Conservation (phyloP, 495 filamentous ascomycete species). For the Aspergillus homomorphus region DNA sequence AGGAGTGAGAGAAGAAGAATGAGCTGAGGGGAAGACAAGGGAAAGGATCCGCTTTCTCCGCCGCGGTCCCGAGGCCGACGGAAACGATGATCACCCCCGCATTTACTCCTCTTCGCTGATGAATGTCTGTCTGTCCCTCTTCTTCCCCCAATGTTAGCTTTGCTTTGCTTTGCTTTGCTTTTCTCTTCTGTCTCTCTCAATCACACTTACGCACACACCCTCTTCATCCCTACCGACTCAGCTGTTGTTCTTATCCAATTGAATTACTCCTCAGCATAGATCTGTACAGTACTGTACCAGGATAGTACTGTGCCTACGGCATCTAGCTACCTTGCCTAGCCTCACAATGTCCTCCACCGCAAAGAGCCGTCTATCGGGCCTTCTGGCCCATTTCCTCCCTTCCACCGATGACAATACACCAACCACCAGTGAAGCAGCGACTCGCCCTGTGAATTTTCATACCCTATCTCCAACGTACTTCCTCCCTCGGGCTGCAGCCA, state of each 20-base stretch:
- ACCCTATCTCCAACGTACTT: slow-evolving; percentile 87
- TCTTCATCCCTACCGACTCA: background rate
- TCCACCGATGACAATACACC: slow-evolving; percentile 20
- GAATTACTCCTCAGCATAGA: background rate
- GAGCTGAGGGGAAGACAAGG: too few species aligned
- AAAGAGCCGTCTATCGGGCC: slow-evolving; percentile 57
- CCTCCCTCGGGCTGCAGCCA: slow-evolving; percentile 78
- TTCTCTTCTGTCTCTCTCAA: background rate
- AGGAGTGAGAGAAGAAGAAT: too few species aligned
- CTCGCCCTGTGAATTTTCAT: slow-evolving; percentile 65
- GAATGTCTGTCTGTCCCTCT: background rate
- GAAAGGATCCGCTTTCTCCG: slow-evolving; percentile 1
- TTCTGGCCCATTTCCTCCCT: slow-evolving; percentile 57
- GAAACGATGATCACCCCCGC: slow-evolving; percentile 20
- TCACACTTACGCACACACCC: background rate
- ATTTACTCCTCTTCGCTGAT: slow-evolving; percentile 8
- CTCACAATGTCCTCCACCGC: slow-evolving; percentile 34
- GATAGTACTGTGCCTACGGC: too few species aligned
- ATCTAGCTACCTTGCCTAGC: too few species aligned
- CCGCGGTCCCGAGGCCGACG: slow-evolving; percentile 5
- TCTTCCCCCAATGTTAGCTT: too few species aligned
- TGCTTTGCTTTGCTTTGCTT: background rate
- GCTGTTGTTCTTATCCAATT: background rate
- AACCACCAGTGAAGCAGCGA: slow-evolving; percentile 11
- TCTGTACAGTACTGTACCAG: too few species aligned